Conservation (phyloP, 2,329 filamentous ascomycete genomes). For the Colletotrichum costaricense region DNA sequence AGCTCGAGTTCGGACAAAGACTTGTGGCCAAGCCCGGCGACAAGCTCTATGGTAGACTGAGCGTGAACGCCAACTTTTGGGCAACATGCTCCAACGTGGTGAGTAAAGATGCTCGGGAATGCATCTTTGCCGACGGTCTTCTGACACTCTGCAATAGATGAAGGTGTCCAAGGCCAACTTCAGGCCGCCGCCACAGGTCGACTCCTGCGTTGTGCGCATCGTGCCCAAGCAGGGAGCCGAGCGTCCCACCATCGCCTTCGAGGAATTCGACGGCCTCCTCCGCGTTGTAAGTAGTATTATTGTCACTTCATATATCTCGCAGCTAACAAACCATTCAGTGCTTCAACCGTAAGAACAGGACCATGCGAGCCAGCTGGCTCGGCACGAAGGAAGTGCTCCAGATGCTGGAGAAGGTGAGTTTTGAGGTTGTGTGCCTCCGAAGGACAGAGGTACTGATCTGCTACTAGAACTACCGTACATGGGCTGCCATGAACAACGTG, state of each 20-base stretch:
- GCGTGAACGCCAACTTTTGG: constrained; percentile 38
- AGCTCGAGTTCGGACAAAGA: constrained; percentile 92
- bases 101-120: not conserved
- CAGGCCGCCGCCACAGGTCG: constrained; percentile 92
- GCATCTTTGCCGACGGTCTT: not conserved
- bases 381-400: constrained; percentile 83
- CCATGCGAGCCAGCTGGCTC: constrained; percentile 80
- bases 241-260: constrained; percentile 88
- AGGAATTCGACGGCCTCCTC: constrained; percentile 94
- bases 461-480: constrained; percentile 82
- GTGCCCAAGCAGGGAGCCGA: constrained; percentile 84
- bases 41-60: constrained; percentile 53
- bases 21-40: constrained; percentile 80
- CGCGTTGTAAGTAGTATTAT: constrained; percentile 67
- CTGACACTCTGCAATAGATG: constrained; percentile 24
- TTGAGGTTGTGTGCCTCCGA: not conserved
- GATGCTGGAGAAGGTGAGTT: constrained; percentile 72
- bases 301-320: too few relatives aligned
- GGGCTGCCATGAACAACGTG: constrained; percentile 88
- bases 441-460: not conserved
- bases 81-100: constrained; percentile 36
- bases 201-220: constrained; percentile 89
- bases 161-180: constrained; percentile 72
- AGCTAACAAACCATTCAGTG: constrained; percentile 38
- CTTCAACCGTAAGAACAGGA: constrained; percentile 86